These are phyloP conservation scores for Suillus tomentosus DNA, from an alignment of 768 basidiomycete genomes.

Conservation along the genomic window DNA sequence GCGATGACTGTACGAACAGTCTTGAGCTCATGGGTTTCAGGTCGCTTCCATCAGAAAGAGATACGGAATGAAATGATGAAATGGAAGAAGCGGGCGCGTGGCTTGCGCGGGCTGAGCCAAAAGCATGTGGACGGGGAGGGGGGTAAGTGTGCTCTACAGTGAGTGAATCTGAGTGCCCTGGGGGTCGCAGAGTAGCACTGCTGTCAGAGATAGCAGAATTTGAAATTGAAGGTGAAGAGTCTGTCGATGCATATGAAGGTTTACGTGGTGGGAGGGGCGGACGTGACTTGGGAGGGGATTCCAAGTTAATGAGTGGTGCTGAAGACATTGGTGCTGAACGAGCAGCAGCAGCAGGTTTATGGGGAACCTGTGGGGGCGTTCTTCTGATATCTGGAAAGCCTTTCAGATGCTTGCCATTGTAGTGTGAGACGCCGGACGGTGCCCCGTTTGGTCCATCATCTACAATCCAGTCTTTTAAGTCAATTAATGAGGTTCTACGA, in stretches of 20 bases:
- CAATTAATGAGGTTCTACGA: slow-evolving; percentile 63
- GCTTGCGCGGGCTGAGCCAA: slow-evolving; percentile 35
- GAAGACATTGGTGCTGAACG: slow-evolving; percentile 16
- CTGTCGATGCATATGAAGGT: slow-evolving; percentile 52
- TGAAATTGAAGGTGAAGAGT: slow-evolving; percentile 37
- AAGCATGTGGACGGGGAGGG: slow-evolving; percentile 41
- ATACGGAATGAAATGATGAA: slow-evolving; percentile 84
- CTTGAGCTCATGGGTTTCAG: slow-evolving; percentile 19
- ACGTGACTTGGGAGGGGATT: slow-evolving; percentile 48
- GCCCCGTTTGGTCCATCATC: slow-evolving; percentile 53
- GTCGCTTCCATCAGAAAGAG: slow-evolving; percentile 59
- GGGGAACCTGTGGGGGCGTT: slow-evolving; percentile 24
- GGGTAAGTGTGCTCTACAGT: slow-evolving; percentile 65
- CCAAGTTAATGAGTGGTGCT: slow-evolving; percentile 57
- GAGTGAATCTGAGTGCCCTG: slow-evolving; percentile 47
- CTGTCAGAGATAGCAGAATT: slow-evolving; percentile 20
- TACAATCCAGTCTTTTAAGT: slow-evolving; percentile 74
- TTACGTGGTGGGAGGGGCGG: slow-evolving; percentile 73
- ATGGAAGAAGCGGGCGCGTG: slow-evolving; percentile 71
- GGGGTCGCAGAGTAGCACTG: slow-evolving; percentile 27
- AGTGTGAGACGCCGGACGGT: slow-evolving; percentile 17
- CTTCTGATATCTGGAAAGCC: slow-evolving; percentile 24
- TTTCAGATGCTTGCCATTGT: slow-evolving; percentile 17
- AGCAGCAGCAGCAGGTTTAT: slow-evolving; percentile 2
- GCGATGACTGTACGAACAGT: slow-evolving; percentile 33